Conservation (phyloP, 306 rosid genomes). For the Prunus mume region DNA sequence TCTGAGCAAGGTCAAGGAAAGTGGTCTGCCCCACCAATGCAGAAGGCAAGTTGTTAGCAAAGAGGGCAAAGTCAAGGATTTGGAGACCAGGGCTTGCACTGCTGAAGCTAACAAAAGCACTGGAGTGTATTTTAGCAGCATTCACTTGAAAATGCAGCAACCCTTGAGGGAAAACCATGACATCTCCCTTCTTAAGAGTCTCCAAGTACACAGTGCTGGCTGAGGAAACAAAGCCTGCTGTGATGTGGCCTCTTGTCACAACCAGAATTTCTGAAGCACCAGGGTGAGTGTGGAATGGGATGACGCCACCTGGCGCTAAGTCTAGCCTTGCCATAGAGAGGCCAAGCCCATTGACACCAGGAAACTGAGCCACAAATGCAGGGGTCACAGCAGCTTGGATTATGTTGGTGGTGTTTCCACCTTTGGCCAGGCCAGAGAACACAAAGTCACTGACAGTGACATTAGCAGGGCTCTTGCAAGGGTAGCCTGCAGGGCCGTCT, state of each 20-base stretch:
- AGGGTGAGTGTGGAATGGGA: slow-evolving; percentile 87
- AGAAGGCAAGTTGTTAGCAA: slow-evolving; percentile 57
- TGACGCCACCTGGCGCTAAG: slow-evolving; percentile 61
- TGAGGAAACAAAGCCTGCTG: slow-evolving; percentile 67
- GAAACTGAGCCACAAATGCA: slow-evolving; percentile 71
- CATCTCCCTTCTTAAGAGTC: slow-evolving; percentile 57
- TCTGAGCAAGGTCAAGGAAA: slow-evolving; percentile 60
- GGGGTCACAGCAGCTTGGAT: slow-evolving; percentile 77
- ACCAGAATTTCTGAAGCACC: slow-evolving; percentile 62
- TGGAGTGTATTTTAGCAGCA: slow-evolving; percentile 35
- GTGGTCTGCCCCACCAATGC: slow-evolving; percentile 46
- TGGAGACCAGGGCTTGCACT: slow-evolving; percentile 88
- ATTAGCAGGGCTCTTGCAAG: slow-evolving; percentile 36
- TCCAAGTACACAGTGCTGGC: slow-evolving; percentile 52
- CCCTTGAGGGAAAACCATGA: slow-evolving; percentile 81
- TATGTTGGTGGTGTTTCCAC: slow-evolving; percentile 57
- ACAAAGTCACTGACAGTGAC: slow-evolving; percentile 64
- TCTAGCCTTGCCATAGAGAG: slow-evolving; percentile 62
- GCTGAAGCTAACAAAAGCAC: slow-evolving; percentile 46
- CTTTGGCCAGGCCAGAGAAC: slow-evolving; percentile 34
- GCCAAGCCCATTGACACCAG: slow-evolving; percentile 72
- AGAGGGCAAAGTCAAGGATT: slow-evolving; percentile 69
- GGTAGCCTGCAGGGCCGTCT: slow-evolving; percentile 60
- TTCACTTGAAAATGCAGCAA: slow-evolving; percentile 66
- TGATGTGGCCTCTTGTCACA: slow-evolving; percentile 42